Base-by-base conservation (phyloP, 345 rosid genomes). In the Mangifera indica region DNA sequence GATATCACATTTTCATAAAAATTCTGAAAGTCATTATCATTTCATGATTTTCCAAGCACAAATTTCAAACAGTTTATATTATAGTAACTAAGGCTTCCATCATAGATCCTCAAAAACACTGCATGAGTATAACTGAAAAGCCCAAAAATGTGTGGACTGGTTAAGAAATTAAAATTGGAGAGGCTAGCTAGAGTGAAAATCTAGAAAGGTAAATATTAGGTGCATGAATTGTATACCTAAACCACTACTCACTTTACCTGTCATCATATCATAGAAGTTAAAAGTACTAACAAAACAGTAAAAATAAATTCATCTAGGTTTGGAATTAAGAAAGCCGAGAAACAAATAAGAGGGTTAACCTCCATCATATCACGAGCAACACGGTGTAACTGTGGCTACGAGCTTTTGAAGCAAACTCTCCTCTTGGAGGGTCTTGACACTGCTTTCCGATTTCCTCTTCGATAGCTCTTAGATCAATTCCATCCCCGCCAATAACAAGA, bases 351-450 rank as follows among this genome's bases (percentile, higher is more conserved):
- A 52, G 44, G 71, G 71, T 84, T 6, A 29, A 92, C 99, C 96
- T 92, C 94, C 57, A 84, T 80, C 93, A 89, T 87, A 70, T 95
- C 98, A 71, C 77, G 82, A 71, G 93, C 98, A 81, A 83, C 20
- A 95, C 89, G 11, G 74, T 86, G 76, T 92, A 95, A 72, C 98
- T 88, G 88, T 92, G 93, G 81, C 87, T 83, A 12, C 91, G 69
- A 42, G 99, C 98, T 83, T 91, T 89, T 40, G 85, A 80, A 75
- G 97, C 96, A 81, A 90, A 87, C 34, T 87, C 91, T 79, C 89
- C 92, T 62, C 99, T 86, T 12, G 99, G 97, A 76, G 92, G 89
- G 78, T 82, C 76, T 20, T 76, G 70, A 77, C 97, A 87, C 73
- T 94, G 97, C 71, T 82, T 86, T 59, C 71, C 81, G n/a, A 92